phyloP scores from a whole-genome alignment of 371 early-diverging fungal genomes.

The Mortierella sp. region DNA sequence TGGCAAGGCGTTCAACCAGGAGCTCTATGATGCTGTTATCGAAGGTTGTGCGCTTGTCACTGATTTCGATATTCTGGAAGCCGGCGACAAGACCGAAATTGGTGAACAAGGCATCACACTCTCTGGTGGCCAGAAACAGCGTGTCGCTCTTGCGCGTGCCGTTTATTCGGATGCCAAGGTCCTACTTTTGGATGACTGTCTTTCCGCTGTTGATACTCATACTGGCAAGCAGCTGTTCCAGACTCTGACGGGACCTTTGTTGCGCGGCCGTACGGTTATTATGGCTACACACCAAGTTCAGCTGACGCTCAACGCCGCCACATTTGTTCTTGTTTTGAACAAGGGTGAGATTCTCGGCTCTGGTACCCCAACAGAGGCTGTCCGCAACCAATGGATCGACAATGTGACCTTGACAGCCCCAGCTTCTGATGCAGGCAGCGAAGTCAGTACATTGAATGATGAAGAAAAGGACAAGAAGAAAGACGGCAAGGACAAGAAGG shows the following conservation, averaged over 20 bases:
- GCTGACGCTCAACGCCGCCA: constrained; percentile 73
- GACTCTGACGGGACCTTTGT: constrained; percentile 70
- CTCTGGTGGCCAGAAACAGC: constrained; percentile 83
- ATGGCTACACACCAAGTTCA: constrained; percentile 91
- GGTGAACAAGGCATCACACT: constrained; percentile 88
- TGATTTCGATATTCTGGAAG: constrained; percentile 82
- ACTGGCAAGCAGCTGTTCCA: constrained; percentile 87
- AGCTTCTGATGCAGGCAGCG: constrained; percentile 19
- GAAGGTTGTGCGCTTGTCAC: constrained; percentile 69
- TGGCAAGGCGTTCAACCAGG: constrained; percentile 73
- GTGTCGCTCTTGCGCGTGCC: constrained; percentile 86
- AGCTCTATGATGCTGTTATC: constrained; percentile 73
- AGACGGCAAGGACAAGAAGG: constrained; percentile 53
- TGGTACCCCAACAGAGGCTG: constrained; percentile 57
- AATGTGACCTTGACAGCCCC: constrained; percentile 48
- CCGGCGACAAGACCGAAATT: constrained; percentile 92
- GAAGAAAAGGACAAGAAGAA: constrained; percentile 27
- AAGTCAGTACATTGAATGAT: constrained; percentile 30
- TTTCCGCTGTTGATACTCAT: constrained; percentile 87
- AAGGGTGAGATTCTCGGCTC: constrained; percentile 61
- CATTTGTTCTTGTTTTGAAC: constrained; percentile 71
- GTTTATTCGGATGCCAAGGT: constrained; percentile 80
- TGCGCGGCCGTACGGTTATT: constrained; percentile 80
- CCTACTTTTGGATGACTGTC: constrained; percentile 83
- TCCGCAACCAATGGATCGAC: constrained; percentile 59